Conservation (phyloP, 2,329 filamentous ascomycete genomes). For the Sporothrix pallida region DNA sequence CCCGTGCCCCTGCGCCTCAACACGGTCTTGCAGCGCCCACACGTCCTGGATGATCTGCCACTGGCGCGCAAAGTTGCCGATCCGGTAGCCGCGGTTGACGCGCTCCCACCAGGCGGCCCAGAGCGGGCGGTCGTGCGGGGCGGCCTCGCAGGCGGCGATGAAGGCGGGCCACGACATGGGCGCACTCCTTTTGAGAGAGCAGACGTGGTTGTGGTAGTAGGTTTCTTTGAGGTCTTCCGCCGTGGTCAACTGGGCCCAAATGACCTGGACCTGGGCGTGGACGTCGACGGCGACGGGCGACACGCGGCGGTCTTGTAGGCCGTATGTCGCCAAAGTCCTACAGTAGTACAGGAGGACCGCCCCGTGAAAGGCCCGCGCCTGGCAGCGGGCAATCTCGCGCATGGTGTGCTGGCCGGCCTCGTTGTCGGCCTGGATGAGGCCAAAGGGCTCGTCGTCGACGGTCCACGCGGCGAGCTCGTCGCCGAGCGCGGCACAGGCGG, state of each 20-base stretch:
- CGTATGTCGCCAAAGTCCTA: not conserved
- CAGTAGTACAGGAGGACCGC: slow-evolving; percentile 2
- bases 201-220: not conserved
- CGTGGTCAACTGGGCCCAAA: slow-evolving; percentile 2
- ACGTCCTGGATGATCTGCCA: slow-evolving; percentile 67
- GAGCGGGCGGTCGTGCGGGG: not conserved
- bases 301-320: not conserved
- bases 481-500: slow-evolving; percentile 24
- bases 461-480: slow-evolving; percentile 24
- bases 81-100: slow-evolving; percentile 25
- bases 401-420: not conserved
- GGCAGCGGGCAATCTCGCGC: slow-evolving; percentile 17
- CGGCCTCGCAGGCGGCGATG: slow-evolving; percentile 26
- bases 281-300: not conserved
- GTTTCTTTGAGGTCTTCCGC: slow-evolving; percentile 33
- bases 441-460: slow-evolving; percentile 15
- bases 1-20: not conserved
- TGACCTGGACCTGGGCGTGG: not conserved
- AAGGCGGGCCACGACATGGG: slow-evolving; percentile 35
- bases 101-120: slow-evolving; percentile 31
- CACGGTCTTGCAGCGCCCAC: slow-evolving; percentile 48
- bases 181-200: not conserved
- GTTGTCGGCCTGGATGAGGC: not conserved
- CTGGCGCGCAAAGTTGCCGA: slow-evolving; percentile 63
- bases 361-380: slow-evolving; percentile 15